phyloP scores from a whole-genome alignment of 805 yeast genomes.

The Groenewaldozyma tartarivorans region DNA sequence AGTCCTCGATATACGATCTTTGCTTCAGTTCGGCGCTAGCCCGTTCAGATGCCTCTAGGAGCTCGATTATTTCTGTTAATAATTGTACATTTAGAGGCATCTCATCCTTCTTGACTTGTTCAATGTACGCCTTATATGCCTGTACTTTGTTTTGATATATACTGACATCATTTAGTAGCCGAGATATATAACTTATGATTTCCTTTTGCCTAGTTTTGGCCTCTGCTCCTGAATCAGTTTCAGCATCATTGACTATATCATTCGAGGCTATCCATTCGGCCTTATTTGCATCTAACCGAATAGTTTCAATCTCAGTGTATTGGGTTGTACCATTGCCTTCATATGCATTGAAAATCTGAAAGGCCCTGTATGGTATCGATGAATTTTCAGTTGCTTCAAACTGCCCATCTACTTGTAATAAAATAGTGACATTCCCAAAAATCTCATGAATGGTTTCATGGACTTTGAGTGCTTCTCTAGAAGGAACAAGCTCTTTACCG shows the following conservation, averaged over 20 bases:
- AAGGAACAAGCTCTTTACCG: conserved; percentile 3
- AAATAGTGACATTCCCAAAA: conserved; percentile 14
- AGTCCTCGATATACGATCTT: not conserved
- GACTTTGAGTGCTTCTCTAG: conserved; percentile 7
- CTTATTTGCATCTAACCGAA: conserved; percentile 20
- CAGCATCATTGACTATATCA: conserved; percentile 16
- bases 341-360: conserved; percentile 19
- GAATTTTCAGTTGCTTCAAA: too few species aligned
- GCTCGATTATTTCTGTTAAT: conserved; percentile 17
- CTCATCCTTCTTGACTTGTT: conserved; percentile 8
- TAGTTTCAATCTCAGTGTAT: conserved; percentile 9
- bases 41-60: conserved; percentile 8
- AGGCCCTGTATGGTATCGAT: conserved; percentile 2
- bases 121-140: conserved; percentile 16
- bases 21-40: conserved; percentile 6
- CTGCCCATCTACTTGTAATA: conserved; percentile 6
- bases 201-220: too few species aligned
- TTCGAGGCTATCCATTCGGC: conserved; percentile 26
- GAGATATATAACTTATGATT: conserved; percentile 8
- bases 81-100: conserved; percentile 14
- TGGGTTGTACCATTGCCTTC: conserved; percentile 13
- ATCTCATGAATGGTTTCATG: conserved; percentile 13
- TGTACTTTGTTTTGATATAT: conserved; percentile 18
- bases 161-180: conserved; percentile 19
- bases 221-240: conserved; percentile 6